phyloP scores from a whole-genome alignment of 148 eudicot species.

The Nyssa sinensis region DNA sequence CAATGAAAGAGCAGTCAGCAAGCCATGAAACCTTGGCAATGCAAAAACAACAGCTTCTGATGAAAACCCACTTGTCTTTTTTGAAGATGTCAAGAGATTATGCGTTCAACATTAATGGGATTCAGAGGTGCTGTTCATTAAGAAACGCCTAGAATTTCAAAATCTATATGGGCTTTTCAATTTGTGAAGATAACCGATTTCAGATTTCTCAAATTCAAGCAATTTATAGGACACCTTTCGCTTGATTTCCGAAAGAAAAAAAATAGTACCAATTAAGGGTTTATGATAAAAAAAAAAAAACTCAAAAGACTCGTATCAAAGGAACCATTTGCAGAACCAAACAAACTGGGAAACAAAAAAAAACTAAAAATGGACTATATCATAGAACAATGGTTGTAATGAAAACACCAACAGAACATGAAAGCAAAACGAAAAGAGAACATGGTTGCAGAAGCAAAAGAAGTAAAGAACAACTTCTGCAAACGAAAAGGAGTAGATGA shows the following conservation, averaged over 20 bases:
- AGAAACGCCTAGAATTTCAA: neutral
- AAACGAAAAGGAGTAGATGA: slow-evolving; percentile 7
- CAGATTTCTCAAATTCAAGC: slow-evolving; percentile 8
- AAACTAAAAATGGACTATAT: neutral
- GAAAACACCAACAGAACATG: slow-evolving; percentile 4
- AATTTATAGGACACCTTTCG: slow-evolving; percentile 6
- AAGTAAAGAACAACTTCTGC: slow-evolving; percentile 13
- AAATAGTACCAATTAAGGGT: slow-evolving; percentile 1
- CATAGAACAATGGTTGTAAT: neutral
- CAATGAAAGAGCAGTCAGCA: slow-evolving; percentile 12
- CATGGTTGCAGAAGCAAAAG: slow-evolving; percentile 14
- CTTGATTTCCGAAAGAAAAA: neutral
- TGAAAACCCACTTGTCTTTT: no score
- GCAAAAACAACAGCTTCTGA: slow-evolving; percentile 10
- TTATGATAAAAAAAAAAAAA: no score
- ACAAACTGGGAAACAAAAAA: neutral
- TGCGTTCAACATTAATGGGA: no score
- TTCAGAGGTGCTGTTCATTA: neutral
- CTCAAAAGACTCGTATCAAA: neutral
- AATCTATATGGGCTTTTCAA: neutral
- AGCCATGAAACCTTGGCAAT: slow-evolving; percentile 8
- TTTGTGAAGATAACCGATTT: slow-evolving; percentile 13
- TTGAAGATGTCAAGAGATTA: no score
- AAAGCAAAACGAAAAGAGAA: neutral
- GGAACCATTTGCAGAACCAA: neutral